Evolutionary conservation across 257 asterid genomes (phyloP).

Genomic region (Plantago major): DNA sequence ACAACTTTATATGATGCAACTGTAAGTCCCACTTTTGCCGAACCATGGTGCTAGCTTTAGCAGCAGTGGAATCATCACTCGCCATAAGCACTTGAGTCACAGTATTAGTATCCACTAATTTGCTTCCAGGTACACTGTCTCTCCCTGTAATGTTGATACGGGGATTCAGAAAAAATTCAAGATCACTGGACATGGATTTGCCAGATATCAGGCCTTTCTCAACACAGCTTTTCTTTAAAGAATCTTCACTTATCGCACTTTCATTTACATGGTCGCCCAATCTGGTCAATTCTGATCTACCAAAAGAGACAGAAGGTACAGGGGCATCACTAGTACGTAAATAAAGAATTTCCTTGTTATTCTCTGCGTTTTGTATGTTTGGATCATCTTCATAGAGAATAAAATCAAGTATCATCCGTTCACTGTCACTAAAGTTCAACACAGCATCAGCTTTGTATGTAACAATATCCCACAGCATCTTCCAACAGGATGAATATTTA

Average conservation of each 20-base stretch:
- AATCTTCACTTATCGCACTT: slow-evolving; percentile 27
- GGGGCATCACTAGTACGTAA: slow-evolving; percentile 29
- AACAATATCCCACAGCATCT: slow-evolving; percentile 46
- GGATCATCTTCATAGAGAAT: slow-evolving; percentile 53
- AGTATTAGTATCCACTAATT: slow-evolving; percentile 28
- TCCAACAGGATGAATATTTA: slow-evolving; percentile 41
- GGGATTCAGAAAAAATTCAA: slow-evolving; percentile 58
- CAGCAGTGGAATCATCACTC: slow-evolving; percentile 28
- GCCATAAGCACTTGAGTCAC: slow-evolving; percentile 24
- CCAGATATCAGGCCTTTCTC: slow-evolving; percentile 39
- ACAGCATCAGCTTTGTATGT: slow-evolving; percentile 33
- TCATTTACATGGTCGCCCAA: slow-evolving; percentile 29
- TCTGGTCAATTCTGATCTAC: slow-evolving; percentile 32
- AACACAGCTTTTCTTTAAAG: slow-evolving; percentile 28
- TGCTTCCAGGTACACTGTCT: slow-evolving; percentile 35
- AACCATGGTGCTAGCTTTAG: slow-evolving; percentile 32
- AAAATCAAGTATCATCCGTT: slow-evolving; percentile 43
- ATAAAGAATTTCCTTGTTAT: slow-evolving; percentile 38
- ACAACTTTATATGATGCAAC: slow-evolving; percentile 42
- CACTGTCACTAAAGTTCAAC: slow-evolving; percentile 36
- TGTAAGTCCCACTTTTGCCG: slow-evolving; percentile 44
- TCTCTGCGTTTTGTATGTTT: slow-evolving; percentile 30
- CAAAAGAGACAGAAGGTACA: slow-evolving; percentile 28
- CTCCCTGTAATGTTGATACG: slow-evolving; percentile 31
- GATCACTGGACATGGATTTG: slow-evolving; percentile 60